Evolutionary conservation across 345 rosid species (phyloP), one percentile per base, ranked within the genome.

Genomic region (Excoecaria cochinchinensis): DNA sequence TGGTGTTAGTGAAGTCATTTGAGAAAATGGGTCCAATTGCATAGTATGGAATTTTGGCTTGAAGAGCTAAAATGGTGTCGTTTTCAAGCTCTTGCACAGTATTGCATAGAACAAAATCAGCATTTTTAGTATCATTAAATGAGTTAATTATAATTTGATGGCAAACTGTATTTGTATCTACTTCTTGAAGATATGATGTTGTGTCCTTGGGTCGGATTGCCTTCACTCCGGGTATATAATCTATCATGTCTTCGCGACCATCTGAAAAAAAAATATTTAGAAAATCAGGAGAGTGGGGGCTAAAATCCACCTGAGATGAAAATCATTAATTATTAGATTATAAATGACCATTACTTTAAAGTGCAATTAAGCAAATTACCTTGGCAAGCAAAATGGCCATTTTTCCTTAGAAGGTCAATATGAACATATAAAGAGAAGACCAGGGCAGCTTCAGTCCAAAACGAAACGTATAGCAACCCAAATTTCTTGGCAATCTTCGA

Each of bases 1-100:
- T 53, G 46, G 89, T 74, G 76, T 76, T 68, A 72, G 78, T 55
- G 84, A 82, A 80, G 57, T 83, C 84, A 25, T 65, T 56, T 0
- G 97, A 93, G 80, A 92, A 88, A 42, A 90, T 82, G 63, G 98
- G 98, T 38, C 98, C 97, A 40, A 94, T 85, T 4, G 98, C 86
- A 59, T 91, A 92, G 69, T 74, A 87, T 0, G 92, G 84, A 25
- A 73, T 74, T 19, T 84, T 74, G 46, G 78, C 76, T 6, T 84
- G 81, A 0, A 92, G 69, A 10, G 92, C 97, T 25, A 79, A 31
- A 8, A 92, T 44, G 24, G 93, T 87, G 42, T 72, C 69, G 3
- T 55, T 68, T 74, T 94, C 98, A 47, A 94, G 92, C 52, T 89
- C 92, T 16, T 82, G 86, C 3, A 91, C 87, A 0, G 97, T 82